Percentiles rank a stretch among this genome's conserved stretches.
Evolutionary conservation across 345 rosid species (phyloP).

Genomic region (Euphorbia lathyris): DNA sequence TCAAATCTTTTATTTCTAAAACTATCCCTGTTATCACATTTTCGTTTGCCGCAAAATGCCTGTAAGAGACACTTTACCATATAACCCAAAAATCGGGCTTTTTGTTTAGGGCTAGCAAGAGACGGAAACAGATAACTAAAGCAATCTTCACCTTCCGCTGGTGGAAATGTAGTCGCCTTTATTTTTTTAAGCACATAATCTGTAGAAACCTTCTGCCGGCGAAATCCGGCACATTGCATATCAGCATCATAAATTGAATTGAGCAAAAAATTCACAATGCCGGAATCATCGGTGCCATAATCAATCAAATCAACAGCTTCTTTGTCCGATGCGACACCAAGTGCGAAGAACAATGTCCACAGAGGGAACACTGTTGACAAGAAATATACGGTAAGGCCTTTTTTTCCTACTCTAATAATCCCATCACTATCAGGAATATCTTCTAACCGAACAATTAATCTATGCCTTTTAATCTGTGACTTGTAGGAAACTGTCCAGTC

Average conservation of each 20-base stretch:
- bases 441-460: slow-evolving; percentile 52
- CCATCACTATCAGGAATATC: slow-evolving; percentile 44
- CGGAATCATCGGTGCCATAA: slow-evolving; percentile 46
- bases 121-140: slow-evolving; percentile 65
- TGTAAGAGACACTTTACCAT: slow-evolving; percentile 81
- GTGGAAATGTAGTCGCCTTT: slow-evolving; percentile 63
- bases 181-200: slow-evolving; percentile 35
- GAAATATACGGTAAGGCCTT: slow-evolving; percentile 65
- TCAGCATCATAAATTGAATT: slow-evolving; percentile 76
- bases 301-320: slow-evolving; percentile 63
- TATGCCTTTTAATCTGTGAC: slow-evolving; percentile 63
- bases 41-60: slow-evolving; percentile 65
- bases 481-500: slow-evolving; percentile 68
- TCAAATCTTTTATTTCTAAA: slow-evolving; percentile 90
- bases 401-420: slow-evolving; percentile 52
- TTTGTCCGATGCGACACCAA: slow-evolving; percentile 72
- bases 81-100: slow-evolving; percentile 85
- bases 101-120: slow-evolving; percentile 50
- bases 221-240: slow-evolving; percentile 47
- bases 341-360: slow-evolving; percentile 82
- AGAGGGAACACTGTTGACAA: slow-evolving; percentile 72
- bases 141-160: slow-evolving; percentile 61
- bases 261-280: slow-evolving; percentile 49
- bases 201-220: slow-evolving; percentile 45
- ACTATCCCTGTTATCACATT: slow-evolving; percentile 75